Evolutionary conservation across 2,329 filamentous ascomycete species (phyloP).

Genomic region (Dothiorella sarmentorum): DNA sequence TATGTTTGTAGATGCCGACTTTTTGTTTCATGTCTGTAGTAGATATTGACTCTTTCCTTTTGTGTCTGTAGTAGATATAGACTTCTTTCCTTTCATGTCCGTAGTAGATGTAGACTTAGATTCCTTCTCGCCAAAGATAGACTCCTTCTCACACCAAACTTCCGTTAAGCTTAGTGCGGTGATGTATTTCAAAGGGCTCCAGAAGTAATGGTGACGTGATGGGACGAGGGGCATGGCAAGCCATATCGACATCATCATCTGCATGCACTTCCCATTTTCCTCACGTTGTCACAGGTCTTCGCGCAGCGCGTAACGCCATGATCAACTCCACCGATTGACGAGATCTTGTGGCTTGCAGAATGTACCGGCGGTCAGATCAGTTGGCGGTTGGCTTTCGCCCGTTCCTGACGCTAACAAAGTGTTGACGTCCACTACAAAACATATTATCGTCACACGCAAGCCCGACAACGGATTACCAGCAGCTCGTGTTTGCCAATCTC

Average conservation of each 20-base stretch:
- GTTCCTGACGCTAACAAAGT: conserved; percentile 11
- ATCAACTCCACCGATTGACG: conserved; percentile 3
- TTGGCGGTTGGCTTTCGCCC: no score
- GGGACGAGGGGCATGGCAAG: no score
- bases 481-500: neutral
- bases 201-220: no score
- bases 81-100: no score
- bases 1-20: neutral
- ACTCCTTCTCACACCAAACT: no score
- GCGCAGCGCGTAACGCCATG: neutral
- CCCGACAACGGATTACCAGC: neutral
- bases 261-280: neutral
- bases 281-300: neutral
- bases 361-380: no score
- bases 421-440: conserved; percentile 4
- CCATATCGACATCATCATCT: neutral
- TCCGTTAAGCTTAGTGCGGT: no score
- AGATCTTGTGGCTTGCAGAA: conserved; percentile 14
- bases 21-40: neutral
- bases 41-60: neutral
- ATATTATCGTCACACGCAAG: neutral
- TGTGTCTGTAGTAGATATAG: neutral
- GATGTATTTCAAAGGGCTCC: no score
- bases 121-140: no score
- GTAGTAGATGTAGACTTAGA: no score